Evolutionary conservation across 2,329 filamentous ascomycete genomes (phyloP), one percentile per base, ranked within the genome.

Genomic region (Pseudogymnoascus sp.): DNA sequence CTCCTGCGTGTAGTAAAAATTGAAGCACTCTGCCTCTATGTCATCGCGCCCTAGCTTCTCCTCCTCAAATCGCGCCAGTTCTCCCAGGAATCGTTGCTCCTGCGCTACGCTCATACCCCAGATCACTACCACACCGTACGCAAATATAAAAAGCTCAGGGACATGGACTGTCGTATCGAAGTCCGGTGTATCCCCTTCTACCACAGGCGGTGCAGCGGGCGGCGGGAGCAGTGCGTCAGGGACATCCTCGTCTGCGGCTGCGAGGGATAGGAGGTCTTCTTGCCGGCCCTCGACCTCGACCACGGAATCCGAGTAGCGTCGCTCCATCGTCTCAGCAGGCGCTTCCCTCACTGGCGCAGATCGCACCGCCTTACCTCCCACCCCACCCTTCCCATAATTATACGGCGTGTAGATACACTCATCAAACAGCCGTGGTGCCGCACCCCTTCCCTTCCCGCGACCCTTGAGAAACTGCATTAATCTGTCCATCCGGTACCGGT

Each of bases 391-490:
- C 42, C 81, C 80, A 74, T 97, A 97, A 70, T 86, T 88, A 75
- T 96, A 99, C 0, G 93, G 91, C 9, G 93, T 91, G 76, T 99
- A 99, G 68, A 99, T 91, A 75, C 94, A 99, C 75, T 99, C 94
- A 73, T 99, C 94, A 69, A 97, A 97, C 63, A 94, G 78, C 75
- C 97, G 97, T 1, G 94, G 93, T 64, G 86, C 89, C 14, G 92
- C 86, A 16, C 91, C 90, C 69, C 90, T 84, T 33, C 84, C 84
- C 74, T 90, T 91, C 52, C 84, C 83, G 64, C 90, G 84, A 30
- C 91, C 90, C 74, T 99, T 99, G 65, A 99, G 78, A 72, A 93
- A 99, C 49, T 89, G 87, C 84, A 96, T 90, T 65, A 97, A 78
- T 3, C 88, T 88, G 36, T 97, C 93, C 77, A 97, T 86, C 69